A percentile compares a stretch with the other conserved stretches of the same genome.
phyloP scores from a whole-genome alignment of 306 rosid genomes.

The Acacia acuminata region DNA sequence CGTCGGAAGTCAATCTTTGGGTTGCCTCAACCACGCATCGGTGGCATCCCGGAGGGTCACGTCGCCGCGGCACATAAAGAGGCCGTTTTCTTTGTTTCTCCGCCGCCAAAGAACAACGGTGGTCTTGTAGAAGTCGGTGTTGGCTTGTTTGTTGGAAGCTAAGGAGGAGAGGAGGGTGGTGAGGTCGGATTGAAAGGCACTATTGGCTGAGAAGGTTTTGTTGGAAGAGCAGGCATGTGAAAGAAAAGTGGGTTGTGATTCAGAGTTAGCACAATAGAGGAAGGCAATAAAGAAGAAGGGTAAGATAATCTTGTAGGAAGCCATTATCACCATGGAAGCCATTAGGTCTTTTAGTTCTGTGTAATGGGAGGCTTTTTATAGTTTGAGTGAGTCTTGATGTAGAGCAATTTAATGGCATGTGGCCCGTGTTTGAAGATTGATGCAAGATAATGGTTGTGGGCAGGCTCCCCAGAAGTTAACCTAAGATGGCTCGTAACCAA shows the following conservation, averaged over 20 bases:
- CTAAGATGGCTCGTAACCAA: too few species aligned
- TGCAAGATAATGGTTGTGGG: too few species aligned
- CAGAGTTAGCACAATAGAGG: neutral
- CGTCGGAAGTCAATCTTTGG: neutral
- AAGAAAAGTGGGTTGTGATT: slow-evolving; percentile 13
- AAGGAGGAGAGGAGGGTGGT: neutral
- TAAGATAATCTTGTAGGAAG: neutral
- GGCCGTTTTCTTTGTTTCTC: neutral
- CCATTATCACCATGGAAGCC: neutral
- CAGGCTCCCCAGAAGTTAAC: too few species aligned
- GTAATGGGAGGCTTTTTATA: too few species aligned
- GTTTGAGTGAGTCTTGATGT: too few species aligned
- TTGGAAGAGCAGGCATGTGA: neutral
- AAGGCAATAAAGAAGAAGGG: neutral
- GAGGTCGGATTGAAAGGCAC: neutral
- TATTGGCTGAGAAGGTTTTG: slow-evolving; percentile 4
- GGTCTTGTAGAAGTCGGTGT: slow-evolving; percentile 3
- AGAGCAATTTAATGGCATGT: too few species aligned
- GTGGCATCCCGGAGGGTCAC: neutral
- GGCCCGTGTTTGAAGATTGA: too few species aligned
- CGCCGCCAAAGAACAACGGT: neutral
- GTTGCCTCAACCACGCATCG: slow-evolving; percentile 20
- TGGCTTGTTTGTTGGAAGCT: slow-evolving; percentile 15
- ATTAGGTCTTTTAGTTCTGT: too few species aligned
- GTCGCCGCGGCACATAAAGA: neutral